Conservation (phyloP, 164 flowering plant species). For the Pachysandra terminalis region DNA sequence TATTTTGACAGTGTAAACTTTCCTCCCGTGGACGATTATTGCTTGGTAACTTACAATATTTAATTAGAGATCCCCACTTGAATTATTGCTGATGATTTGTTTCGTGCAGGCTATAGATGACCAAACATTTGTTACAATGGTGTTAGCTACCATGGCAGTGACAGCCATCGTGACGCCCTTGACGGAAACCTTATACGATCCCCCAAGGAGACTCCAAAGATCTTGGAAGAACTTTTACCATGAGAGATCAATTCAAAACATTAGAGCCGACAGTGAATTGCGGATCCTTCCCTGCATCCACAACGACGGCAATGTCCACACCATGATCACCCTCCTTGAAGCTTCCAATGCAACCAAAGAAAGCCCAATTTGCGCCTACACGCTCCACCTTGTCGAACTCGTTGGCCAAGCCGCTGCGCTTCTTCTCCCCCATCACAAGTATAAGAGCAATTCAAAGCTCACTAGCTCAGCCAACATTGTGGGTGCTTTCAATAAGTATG, state of each 20-base stretch:
- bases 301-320: slow-evolving; percentile 36
- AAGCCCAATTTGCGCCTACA: slow-evolving; percentile 39
- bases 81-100: too few relatives aligned
- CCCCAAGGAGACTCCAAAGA: slow-evolving; percentile 51
- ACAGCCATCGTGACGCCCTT: slow-evolving; percentile 48
- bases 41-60: too few relatives aligned
- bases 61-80: too few relatives aligned
- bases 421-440: slow-evolving; percentile 39
- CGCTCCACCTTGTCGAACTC: slow-evolving; percentile 22
- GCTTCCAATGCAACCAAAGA: slow-evolving; percentile 35
- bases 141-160: slow-evolving; percentile 22
- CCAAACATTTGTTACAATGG: slow-evolving; percentile 42
- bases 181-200: slow-evolving; percentile 43
- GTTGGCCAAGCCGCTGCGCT: slow-evolving; percentile 50
- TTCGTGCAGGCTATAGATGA: slow-evolving; percentile 35
- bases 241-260: slow-evolving; percentile 60
- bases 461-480: too few relatives aligned
- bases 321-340: slow-evolving; percentile 46
- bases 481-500: too few relatives aligned
- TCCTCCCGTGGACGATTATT: too few relatives aligned
- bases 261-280: slow-evolving; percentile 33
- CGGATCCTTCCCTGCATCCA: slow-evolving; percentile 43
- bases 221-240: slow-evolving; percentile 18
- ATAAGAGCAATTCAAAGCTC: not conserved
- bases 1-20: slow-evolving; percentile 49